Evolutionary conservation across 352 stramenopile genomes (phyloP), one percentile per base, ranked within the genome.

Genomic region (Elongisporangium prolatum): DNA sequence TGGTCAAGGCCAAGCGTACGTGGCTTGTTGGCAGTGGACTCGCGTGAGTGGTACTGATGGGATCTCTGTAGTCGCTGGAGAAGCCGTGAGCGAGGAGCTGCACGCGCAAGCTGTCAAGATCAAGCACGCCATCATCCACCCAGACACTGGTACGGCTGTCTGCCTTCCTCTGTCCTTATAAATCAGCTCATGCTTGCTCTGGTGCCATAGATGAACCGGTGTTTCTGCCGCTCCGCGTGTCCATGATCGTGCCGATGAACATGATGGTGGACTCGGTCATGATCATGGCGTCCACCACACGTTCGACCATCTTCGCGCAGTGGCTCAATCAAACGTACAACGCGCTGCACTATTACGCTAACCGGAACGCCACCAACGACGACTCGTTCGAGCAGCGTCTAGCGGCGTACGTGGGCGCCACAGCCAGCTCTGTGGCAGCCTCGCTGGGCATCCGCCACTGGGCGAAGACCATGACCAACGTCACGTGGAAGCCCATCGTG

Each of bases 261-360:
- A 73, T 91, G 60, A 61, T 87, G 49, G 82, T 95, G 63, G 86
- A 95, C 61, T 82, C 78, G 57, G 69, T 71, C 40, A 95, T 95
- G 86, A 68, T 95, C 50, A 64, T 90, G 56, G 86, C 86, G 49
- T 77, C 74, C 52, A 79, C 78, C 34, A 88, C 81, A 10, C 52
- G 61, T 49, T 76, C 80, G 54, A 93, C 84, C 18, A 65, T 94
- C 60, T 76, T 89, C 17, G 82, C 82, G 25, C 86, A 95, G 57
- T 93, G 80, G 84, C 80, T 95, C 48, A 95, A 95, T 61, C 86
- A 95, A 65, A 92, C 84, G 47, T 95, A 95, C 76, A 95, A 95
- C 58, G 86, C 86, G n/a, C 66, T 94, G 56, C 86, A 95, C 68
- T 95, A 95, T 68, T 93, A 93, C 64, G 86, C 86, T 57, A 95